phyloP scores from a whole-genome alignment of 2,329 filamentous ascomycete species.

The Westerdykella sp. region DNA sequence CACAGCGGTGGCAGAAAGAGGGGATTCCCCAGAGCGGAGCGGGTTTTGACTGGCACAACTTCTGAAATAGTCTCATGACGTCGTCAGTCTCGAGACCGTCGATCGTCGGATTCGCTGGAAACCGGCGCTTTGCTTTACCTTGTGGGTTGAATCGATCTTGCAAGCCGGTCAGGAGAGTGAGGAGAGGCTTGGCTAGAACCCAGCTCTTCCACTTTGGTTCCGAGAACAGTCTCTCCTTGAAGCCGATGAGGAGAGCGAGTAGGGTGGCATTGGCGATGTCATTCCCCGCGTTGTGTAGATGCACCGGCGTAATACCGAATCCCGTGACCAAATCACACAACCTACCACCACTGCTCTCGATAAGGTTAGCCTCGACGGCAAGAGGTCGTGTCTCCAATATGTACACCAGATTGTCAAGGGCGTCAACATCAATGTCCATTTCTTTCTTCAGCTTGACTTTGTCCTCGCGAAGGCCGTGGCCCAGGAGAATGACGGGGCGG shows the following conservation, averaged over 20 bases:
- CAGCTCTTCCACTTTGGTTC: background rate
- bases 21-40: background rate
- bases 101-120: background rate
- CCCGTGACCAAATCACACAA: background rate
- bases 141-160: background rate
- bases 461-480: conserved; percentile 16
- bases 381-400: conserved; percentile 17
- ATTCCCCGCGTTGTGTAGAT: conserved; percentile 6
- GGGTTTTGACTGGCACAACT: background rate
- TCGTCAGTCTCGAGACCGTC: background rate
- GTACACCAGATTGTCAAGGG: conserved; percentile 8
- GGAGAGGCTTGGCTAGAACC: too few relatives aligned
- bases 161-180: too few relatives aligned
- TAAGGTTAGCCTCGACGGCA: conserved; percentile 6
- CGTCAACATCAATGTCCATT: conserved; percentile 11
- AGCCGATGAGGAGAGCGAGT: conserved; percentile 3
- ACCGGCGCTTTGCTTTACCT: background rate
- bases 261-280: conserved; percentile 4
- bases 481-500: conserved; percentile 16
- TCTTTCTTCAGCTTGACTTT: conserved; percentile 9
- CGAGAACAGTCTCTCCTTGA: background rate
- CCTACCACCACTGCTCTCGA: background rate
- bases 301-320: background rate
- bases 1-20: background rate
- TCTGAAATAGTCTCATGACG: background rate